Evolutionary conservation across 495 filamentous ascomycete genomes (phyloP).

Genomic region (Mytilinidion resinicola): DNA sequence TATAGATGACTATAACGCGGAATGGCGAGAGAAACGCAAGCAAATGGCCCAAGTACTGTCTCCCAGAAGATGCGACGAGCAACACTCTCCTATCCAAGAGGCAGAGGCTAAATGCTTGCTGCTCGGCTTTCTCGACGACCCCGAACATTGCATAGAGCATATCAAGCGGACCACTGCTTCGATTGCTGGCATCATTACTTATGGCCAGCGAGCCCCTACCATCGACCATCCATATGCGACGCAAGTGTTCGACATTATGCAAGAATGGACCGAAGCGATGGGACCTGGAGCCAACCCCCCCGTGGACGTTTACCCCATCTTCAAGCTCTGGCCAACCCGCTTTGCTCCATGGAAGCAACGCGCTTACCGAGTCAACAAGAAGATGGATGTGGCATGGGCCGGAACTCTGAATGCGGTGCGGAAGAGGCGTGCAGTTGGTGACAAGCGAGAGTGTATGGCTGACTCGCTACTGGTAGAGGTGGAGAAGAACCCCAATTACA

Average conservation of each 20-base stretch:
- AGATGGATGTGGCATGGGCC: not conserved
- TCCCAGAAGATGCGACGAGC: constrained; percentile 43
- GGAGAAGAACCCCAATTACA: constrained; percentile 41
- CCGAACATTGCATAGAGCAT: constrained; percentile 13
- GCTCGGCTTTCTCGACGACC: constrained; percentile 32
- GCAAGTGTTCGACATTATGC: constrained; percentile 3
- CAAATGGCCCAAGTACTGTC: constrained; percentile 40
- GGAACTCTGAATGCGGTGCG: not conserved
- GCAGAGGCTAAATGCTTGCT: constrained; percentile 32
- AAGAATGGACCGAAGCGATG: constrained; percentile 16
- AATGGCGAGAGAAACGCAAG: constrained; percentile 40
- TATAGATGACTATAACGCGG: constrained; percentile 45
- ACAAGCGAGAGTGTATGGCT: constrained; percentile 31
- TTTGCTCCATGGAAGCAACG: not conserved
- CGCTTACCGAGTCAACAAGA: not conserved
- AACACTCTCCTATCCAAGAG: constrained; percentile 40
- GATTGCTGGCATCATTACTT: not conserved
- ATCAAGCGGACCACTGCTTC: not conserved
- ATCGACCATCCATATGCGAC: not conserved
- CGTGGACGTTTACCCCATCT: not conserved
- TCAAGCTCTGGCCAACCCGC: not conserved
- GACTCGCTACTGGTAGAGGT: constrained; percentile 46
- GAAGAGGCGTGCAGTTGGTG: not conserved
- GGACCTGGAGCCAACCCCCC: constrained; percentile 22
- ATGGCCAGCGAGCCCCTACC: not conserved